Evolutionary conservation across 805 yeast species (phyloP).

Genomic region (Isabelozyma heimii): DNA sequence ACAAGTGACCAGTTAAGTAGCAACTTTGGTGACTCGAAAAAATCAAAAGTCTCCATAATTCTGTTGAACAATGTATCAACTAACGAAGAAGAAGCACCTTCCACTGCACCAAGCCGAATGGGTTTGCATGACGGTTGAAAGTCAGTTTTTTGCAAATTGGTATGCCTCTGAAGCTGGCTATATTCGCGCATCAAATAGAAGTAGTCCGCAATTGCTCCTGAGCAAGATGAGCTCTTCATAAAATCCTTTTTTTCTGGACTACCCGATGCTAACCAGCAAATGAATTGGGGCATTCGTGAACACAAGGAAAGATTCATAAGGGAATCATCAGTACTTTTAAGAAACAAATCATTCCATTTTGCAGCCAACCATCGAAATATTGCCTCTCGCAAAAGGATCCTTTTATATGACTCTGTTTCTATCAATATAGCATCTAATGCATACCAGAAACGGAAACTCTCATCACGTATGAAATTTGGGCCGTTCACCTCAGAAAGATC

Average conservation of each 20-base stretch:
- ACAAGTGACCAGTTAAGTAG: not conserved
- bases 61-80: not conserved
- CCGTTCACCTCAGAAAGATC: conserved; percentile 62
- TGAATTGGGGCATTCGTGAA: not conserved
- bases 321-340: not conserved
- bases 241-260: not conserved
- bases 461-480: conserved; percentile 47
- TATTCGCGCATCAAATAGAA: not conserved
- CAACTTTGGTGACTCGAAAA: not conserved
- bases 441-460: conserved; percentile 56
- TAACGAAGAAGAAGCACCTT: not conserved
- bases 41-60: not conserved
- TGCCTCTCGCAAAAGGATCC: conserved; percentile 19
- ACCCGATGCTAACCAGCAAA: not conserved
- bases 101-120: not conserved
- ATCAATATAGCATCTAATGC: conserved; percentile 34
- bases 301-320: not conserved
- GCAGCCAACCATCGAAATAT: conserved; percentile 51
- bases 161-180: not conserved
- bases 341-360: conserved; percentile 40
- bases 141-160: not conserved
- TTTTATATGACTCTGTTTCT: conserved; percentile 25
- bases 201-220: not conserved
- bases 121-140: not conserved
- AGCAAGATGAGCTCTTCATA: not conserved